Conservation (phyloP, 2,329 filamentous ascomycete genomes). For the Lojkania enalia region DNA sequence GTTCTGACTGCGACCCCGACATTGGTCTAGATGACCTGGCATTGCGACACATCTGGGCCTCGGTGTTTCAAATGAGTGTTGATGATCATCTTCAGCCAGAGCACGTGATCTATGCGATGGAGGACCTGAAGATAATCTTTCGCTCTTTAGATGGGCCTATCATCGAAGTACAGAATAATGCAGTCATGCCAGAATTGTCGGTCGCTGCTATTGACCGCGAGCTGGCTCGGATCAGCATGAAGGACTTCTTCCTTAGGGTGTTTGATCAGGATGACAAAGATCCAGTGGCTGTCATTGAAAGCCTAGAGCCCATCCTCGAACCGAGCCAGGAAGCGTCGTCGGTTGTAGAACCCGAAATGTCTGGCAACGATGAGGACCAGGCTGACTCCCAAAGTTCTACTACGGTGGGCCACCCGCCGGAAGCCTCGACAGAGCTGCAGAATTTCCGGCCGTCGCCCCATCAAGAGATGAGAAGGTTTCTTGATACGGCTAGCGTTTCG, state of each 20-base stretch:
- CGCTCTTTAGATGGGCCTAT: conserved; percentile 51
- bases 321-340: conserved; percentile 44
- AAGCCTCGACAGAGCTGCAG: conserved; percentile 9
- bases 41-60: conserved; percentile 68
- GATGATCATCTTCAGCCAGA: conserved; percentile 60
- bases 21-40: conserved; percentile 48
- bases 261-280: conserved; percentile 83
- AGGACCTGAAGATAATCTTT: conserved; percentile 63
- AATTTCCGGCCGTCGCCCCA: conserved; percentile 45
- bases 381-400: conserved; percentile 17
- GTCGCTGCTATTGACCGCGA: conserved; percentile 83
- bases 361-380: conserved; percentile 11
- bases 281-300: conserved; percentile 84
- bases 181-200: conserved; percentile 85
- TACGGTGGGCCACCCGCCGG: conserved; percentile 11
- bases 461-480: conserved; percentile 81
- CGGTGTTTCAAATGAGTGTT: conserved; percentile 63
- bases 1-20: conserved; percentile 27
- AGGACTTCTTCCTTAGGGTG: conserved; percentile 91
- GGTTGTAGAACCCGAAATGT: conserved; percentile 7
- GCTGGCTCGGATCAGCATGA: conserved; percentile 87
- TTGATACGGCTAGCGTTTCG: conserved; percentile 79
- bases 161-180: conserved; percentile 77
- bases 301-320: conserved; percentile 87
- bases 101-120: conserved; percentile 64